Base-by-base conservation (phyloP, 2,329 filamentous ascomycete species). In the Ceratocystis lukuohia region DNA sequence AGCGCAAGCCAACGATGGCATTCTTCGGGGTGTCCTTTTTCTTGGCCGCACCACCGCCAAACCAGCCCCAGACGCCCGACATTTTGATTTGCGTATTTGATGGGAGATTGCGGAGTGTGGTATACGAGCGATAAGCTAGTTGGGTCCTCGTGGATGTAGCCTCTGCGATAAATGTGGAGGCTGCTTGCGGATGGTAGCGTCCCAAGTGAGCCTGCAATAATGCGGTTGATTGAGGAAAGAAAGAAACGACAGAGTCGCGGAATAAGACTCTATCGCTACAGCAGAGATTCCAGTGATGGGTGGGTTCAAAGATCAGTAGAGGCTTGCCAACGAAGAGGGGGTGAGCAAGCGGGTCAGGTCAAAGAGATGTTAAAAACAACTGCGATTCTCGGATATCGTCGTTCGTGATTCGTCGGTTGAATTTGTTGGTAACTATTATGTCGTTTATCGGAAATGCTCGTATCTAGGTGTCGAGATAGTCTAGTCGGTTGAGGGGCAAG, bases 21-120 rank as follows among this genome's bases (percentile, higher is more conserved):
- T 96, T 94, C 83, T 99, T 99, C 67, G 94, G 91, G 68, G 86
- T 88, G 79, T 96, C 91, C 80, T 95, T 96, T 82, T 91, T 90
- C 79, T 91, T 87, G 71, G 87, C 86, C 72, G 84, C 84, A 71
- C 84, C 84, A 73, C 91, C 91, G 77, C 93, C 91, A 76, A 96
- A 96, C 91, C 92, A 96, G 79, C 88, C 85, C 88, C 89, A 86
- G 50, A 70, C 65, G n/a, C 68, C 68, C 53, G 69, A 69, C 65
- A 68, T 69, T n/a, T 45, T 61, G 62, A 17, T 33, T 28, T 37
- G 44, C 56, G 25, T 37, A 50, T 22, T 53, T 4, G 46, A 59
- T n/a, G 6, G 6, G 28, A 10, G 7, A 41, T 15, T 41, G 0
- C 37, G 30, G 33, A 28, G 25, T 59, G 22, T 59, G 4, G 5